These are phyloP conservation scores for Chytriomyces sp. DNA, from an alignment of 192 early-diverging fungal species.

Conservation along the genomic window DNA sequence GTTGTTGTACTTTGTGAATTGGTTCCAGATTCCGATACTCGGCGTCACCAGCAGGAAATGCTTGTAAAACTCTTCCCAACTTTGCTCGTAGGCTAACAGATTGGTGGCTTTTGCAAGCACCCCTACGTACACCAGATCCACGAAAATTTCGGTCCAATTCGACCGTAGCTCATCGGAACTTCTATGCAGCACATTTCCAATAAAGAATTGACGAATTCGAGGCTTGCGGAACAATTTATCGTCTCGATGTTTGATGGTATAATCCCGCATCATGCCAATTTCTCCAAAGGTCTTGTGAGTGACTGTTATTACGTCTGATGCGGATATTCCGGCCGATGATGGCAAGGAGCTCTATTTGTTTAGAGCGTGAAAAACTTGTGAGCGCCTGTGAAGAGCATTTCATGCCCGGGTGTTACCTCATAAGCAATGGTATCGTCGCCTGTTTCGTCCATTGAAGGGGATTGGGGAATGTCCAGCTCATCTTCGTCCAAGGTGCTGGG, in stretches of 20 bases:
- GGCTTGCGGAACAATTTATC: conserved; percentile 16
- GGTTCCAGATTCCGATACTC: background rate
- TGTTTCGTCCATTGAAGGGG: too few species aligned
- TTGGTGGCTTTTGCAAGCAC: conserved; percentile 4
- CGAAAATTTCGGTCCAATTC: conserved; percentile 36
- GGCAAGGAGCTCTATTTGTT: background rate
- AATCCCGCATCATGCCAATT: background rate
- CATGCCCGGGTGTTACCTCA: too few species aligned
- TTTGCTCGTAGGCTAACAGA: background rate
- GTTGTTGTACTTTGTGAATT: conserved; percentile 29
- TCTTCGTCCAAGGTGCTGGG: background rate
- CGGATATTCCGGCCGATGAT: background rate
- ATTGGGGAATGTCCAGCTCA: too few species aligned
- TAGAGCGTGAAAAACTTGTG: too few species aligned
- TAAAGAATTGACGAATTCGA: conserved; percentile 35
- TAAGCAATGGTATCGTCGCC: too few species aligned
- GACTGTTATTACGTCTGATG: background rate
- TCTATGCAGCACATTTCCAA: conserved; percentile 26
- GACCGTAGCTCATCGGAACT: conserved; percentile 20
- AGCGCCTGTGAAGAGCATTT: too few species aligned
- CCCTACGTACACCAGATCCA: conserved; percentile 39
- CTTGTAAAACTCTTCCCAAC: conserved; percentile 5
- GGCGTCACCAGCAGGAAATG: conserved; percentile 20
- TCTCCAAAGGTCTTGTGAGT: conserved; percentile 23
- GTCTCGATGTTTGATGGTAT: background rate